Base-by-base conservation (phyloP, 2,329 filamentous ascomycete genomes). In the Penicillium sp. region DNA sequence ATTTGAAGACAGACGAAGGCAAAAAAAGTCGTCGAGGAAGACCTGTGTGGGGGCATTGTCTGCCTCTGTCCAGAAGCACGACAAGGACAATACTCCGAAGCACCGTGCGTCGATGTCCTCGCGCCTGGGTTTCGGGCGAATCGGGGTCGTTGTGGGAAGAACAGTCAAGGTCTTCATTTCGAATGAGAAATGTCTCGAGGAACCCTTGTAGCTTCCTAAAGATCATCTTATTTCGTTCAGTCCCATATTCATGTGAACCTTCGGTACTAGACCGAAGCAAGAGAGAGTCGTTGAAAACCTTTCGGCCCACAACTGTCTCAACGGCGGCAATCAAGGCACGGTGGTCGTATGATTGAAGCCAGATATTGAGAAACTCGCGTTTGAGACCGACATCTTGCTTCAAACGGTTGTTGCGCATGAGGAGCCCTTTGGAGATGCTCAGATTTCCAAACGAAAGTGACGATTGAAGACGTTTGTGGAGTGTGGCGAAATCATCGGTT, bases 21-120 rank as follows among this genome's bases (percentile, higher is more conserved):
- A 70, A 67, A 54, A 80, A 80, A 2, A 80, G 64, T 42, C 68
- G 70, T 15, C 62, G 47, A 16, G 56, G 55, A 36, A 59, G 41
- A 29, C 41, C 47, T 27, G 55, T 54, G 18, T 52, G 47, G 42
- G 25, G 57, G 51, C 9, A 70, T 32, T 30, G 50, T 51, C 74
- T 77, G 7, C 67, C 70, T 41, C 71, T 70, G 48, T 83, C 79
- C 9, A 83, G 66, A 11, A 82, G 64, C 37, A 73, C 65, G 32
- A 81, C 64, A 2, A 82, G 67, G 73, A 80, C 74, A 29, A 80
- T 61, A 48, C 75, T 77, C 22, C 76, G 71, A 27, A 78, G 62
- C 9, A 76, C 62, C 2, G 73, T 79, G 32, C 74, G 74, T 41
- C 71, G 69, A 67, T 77, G 78, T 17, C 66, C 64, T 64, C 67